A percentile compares a stretch with the other conserved stretches of the same genome.
phyloP scores from a whole-genome alignment of 768 basidiomycete genomes.

The Boletus barrowsii region DNA sequence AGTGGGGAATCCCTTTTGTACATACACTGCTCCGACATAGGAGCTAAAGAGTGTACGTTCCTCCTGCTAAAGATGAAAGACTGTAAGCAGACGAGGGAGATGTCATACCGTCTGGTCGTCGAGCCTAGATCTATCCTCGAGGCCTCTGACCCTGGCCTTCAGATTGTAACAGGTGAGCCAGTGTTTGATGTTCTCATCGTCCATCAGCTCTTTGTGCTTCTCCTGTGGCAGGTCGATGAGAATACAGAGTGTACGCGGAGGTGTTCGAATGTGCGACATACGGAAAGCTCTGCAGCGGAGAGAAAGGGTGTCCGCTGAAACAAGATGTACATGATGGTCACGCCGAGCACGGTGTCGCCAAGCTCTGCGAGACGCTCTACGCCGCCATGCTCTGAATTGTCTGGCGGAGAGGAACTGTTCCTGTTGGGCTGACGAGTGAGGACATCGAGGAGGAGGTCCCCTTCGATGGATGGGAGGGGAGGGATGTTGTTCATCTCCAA shows the following conservation, averaged over 20 bases:
- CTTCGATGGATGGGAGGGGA: slow-evolving; percentile 53
- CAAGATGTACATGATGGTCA: slow-evolving; percentile 49
- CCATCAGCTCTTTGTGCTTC: slow-evolving; percentile 30
- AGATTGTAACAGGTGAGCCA: slow-evolving; percentile 56
- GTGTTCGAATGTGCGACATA: slow-evolving; percentile 27
- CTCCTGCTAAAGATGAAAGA: slow-evolving; percentile 40
- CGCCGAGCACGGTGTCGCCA: slow-evolving; percentile 50
- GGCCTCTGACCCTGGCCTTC: slow-evolving; percentile 50
- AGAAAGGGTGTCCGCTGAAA: slow-evolving; percentile 47
- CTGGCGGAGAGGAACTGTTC: slow-evolving; percentile 26
- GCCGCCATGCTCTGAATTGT: slow-evolving; percentile 51
- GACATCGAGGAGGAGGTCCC: slow-evolving; percentile 57
- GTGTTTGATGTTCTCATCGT: slow-evolving; percentile 37
- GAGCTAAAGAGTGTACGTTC: slow-evolving; percentile 53
- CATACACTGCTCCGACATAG: slow-evolving; percentile 65
- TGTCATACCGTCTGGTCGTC: slow-evolving; percentile 35
- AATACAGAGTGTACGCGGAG: background rate
- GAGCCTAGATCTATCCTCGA: slow-evolving; percentile 36
- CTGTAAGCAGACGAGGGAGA: background rate
- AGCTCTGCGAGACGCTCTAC: slow-evolving; percentile 57
- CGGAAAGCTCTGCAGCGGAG: slow-evolving; percentile 40
- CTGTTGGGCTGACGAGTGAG: slow-evolving; percentile 49
- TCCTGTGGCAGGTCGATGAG: slow-evolving; percentile 15
- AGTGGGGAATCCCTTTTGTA: slow-evolving; percentile 47
- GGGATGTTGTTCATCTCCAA: slow-evolving; percentile 36